Conservation (phyloP, 768 basidiomycete species). For the Pisolithus albus region DNA sequence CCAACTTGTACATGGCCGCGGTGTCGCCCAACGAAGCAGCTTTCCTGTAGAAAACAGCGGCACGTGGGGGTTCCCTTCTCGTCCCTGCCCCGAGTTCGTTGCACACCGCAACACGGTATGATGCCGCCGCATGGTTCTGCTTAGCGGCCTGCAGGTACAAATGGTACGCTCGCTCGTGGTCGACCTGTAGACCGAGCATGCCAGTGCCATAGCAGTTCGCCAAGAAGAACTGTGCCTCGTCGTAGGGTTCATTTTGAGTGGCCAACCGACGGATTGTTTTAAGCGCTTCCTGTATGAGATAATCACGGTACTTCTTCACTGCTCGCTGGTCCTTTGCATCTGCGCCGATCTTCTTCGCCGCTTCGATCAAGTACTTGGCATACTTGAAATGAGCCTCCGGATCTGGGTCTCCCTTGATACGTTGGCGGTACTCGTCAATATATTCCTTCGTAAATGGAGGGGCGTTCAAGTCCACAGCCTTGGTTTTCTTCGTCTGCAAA, state of each 20-base stretch:
- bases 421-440: slow-evolving; percentile 94
- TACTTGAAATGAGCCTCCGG: slow-evolving; percentile 97
- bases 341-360: slow-evolving; percentile 83
- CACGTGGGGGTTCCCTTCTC: slow-evolving; percentile 76
- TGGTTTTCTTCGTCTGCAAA: slow-evolving; percentile 59
- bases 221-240: slow-evolving; percentile 97
- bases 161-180: slow-evolving; percentile 97
- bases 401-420: slow-evolving; percentile 96
- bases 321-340: slow-evolving; percentile 70
- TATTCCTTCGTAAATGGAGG: slow-evolving; percentile 94
- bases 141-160: slow-evolving; percentile 95
- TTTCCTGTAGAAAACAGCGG: slow-evolving; percentile 94
- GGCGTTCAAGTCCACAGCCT: slow-evolving; percentile 73
- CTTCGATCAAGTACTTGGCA: slow-evolving; percentile 98
- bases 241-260: slow-evolving; percentile 84
- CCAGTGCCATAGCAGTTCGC: slow-evolving; percentile 97
- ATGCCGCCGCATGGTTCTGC: slow-evolving; percentile 91
- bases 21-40: slow-evolving; percentile 95
- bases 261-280: slow-evolving; percentile 91
- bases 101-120: slow-evolving; percentile 96
- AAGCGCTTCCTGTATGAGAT: slow-evolving; percentile 79
- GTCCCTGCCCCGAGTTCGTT: slow-evolving; percentile 99
- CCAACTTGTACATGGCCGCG: slow-evolving; percentile 99
- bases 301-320: slow-evolving; percentile 86
- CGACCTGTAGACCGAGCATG: slow-evolving; percentile 89